Base-by-base conservation (phyloP, 106 monocot species). In the Narthecium ossifragum region DNA sequence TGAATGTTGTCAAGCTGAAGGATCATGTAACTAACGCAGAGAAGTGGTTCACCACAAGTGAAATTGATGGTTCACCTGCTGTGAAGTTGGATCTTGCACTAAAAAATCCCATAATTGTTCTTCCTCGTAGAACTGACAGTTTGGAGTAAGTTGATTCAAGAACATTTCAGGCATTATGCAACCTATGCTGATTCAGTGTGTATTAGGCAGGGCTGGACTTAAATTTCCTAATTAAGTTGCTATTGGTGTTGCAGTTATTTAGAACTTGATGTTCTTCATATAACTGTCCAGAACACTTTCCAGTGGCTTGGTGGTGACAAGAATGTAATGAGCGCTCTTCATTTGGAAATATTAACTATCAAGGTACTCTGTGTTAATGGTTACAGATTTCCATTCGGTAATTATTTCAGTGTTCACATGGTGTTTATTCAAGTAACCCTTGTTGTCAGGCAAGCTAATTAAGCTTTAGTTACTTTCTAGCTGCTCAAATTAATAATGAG, bases 51-150 rank as follows among this genome's bases (percentile, higher is more conserved):
- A 79, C 81, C 29, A 81, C 81, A 48, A 75, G 57, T 65, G 91
- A 98, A 71, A 84, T 98, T 62, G 69, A 91, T 73, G 98, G 98
- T 74, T 82, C 78, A 20, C 87, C 98, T 59, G 90, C 98, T 56
- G n/a, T 98, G 51, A 98, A 87, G 62, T 71, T 98, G 45, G 84
- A 98, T 71, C 69, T 98, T 57, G 81, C 84, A 52, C 76, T 98
- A 24, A 81, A 47, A 56, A 81, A 77, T 30, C 98, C 98, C 52
- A 83, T 98, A 70, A 98, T 98, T 72, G 17, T 91, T 31, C 84
- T 98, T 86, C 98, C 98, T 26, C 67, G 76, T 40, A 73, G 60
- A 60, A 87, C 98, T 43, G 70, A 91, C 36, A 91, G 87, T 58
- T 60, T 27, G 23, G 98, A 98, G 98, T 98, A 77, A 79, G 81